Base-by-base conservation (phyloP, 257 asterid genomes). In the Cynanchum wilfordii region DNA sequence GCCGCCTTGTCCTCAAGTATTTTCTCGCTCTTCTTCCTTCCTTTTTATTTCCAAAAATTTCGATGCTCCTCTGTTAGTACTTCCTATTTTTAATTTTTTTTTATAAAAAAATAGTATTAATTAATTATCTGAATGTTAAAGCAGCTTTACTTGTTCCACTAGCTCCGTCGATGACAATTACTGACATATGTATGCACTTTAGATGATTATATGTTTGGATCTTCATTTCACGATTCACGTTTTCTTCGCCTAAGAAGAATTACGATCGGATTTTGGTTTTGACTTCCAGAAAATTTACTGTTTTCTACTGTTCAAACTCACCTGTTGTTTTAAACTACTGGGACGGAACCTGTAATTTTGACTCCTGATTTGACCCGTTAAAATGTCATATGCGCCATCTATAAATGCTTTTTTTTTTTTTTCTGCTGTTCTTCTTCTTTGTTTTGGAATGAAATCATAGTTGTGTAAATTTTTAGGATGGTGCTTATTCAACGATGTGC, bases 1-100 rank as follows among this genome's bases (percentile, higher is more conserved):
- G 13, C 69, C 69, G 20, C 86, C 90, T 16, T 73, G 83, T 80
- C 73, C 95, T 70, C 75, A 80, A 76, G 51, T 79, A 80, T 94
- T 88, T 70, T 72, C 81, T 58, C 60, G 75, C 82, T 38, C 22
- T 45, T 62, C 69, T 15, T 0, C 3, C 6, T 33, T 13, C 27
- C 2, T 50, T 52, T 65, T 42, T 33, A 50, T 29, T 38, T 11
- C 1, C 5, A 44, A 76, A 0, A 27, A 40, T 45, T 60, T 36
- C 24, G 24, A 44, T 65, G 38, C 38, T 67, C 22, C 29, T 56
- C 1, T 36, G 10, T 19, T 60, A 15, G 29, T 10, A 10, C 12
- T 8, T 57, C 25, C 63, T 8, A 22, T 3, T 9, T 57, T 24
- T 57, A 15, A 24, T 22, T 0, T 57, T 42, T 8, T 42, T 42